A percentile compares a stretch with the other conserved stretches of the same genome.
Evolutionary conservation across 1,284 basidiomycete genomes (phyloP).

Genomic region (Hymenochaete sp.): DNA sequence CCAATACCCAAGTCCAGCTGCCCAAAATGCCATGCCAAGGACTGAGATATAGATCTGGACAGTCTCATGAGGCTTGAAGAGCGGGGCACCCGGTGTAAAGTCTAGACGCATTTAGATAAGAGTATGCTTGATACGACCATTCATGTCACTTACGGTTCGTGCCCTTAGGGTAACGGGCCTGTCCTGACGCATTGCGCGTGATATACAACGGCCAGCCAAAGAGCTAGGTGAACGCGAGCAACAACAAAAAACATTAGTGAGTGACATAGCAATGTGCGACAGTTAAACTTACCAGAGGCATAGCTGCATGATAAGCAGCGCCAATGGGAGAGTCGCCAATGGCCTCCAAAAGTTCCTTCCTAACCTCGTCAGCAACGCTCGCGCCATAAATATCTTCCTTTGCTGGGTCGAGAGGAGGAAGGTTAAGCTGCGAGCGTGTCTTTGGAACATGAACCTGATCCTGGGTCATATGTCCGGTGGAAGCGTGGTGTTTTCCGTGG

Average conservation of each 20-base stretch:
- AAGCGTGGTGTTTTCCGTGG: constrained; percentile 95
- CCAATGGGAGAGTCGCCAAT: constrained; percentile 90
- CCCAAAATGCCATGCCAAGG: constrained; percentile 72
- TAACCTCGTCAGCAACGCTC: constrained; percentile 64
- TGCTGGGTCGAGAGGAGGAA: constrained; percentile 57
- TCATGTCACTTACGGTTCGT: constrained; percentile 67
- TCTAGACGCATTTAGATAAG: constrained; percentile 33
- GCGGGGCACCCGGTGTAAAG: constrained; percentile 72
- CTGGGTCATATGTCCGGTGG: constrained; percentile 89
- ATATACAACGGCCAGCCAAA: constrained; percentile 88
- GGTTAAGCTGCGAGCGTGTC: constrained; percentile 68
- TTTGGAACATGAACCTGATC: constrained; percentile 96
- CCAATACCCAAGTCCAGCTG: constrained; percentile 52
- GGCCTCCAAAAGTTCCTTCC: constrained; percentile 77
- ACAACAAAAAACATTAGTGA: constrained; percentile 8
- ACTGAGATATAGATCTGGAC: constrained; percentile 79
- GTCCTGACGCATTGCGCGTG: constrained; percentile 81
- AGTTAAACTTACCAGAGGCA: constrained; percentile 51
- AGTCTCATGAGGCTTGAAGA: constrained; percentile 83
- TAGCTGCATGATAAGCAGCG: constrained; percentile 54
- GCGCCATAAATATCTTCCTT: constrained; percentile 64
- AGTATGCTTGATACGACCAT: background rate
- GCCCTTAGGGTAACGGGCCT: constrained; percentile 71
- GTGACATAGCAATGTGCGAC: background rate
- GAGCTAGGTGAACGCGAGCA: constrained; percentile 37